Evolutionary conservation across 2,329 filamentous ascomycete species (phyloP), one percentile per base, ranked within the genome.

Genomic region (Tolypocladium nubicola): DNA sequence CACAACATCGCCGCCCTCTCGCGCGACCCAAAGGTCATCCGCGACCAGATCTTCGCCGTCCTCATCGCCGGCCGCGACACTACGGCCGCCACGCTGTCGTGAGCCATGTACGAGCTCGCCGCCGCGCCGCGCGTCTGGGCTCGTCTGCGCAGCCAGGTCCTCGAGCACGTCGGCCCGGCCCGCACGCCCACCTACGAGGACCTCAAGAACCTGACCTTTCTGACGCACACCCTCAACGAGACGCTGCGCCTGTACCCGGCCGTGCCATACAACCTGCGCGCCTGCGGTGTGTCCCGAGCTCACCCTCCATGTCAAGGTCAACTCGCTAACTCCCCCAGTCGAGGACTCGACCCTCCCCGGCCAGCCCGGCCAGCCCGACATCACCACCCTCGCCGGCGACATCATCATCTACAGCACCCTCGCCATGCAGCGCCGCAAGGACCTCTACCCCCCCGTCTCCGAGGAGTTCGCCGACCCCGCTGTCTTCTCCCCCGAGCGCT

Each of bases 61-160:
- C 80, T 97, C 3, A 80, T 97, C 14, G 92, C 92, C 1, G 91
- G 90, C 9, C 82, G 89, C 35, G 92, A 97, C 70, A 96, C 91
- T 9, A 97, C 92, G 0, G 91, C 91, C 23, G 82, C 81, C 26
- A 91, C 89, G 0, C 79, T 97, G 0, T 88, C 86, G 0, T 97
- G 90, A 87, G 78, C 83, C 40, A 78, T 96, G 57, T 94, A 93
- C 71, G 90, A 96, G 71, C 79, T 97, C 1, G 82, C 86, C 40
- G 82, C 84, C 19, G 89, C 62, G 23, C 90, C 90, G 0, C 74
- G 82, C 4, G 79, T 85, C 4, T 82, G 90, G n/a, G 68, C 75
- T 50, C 89, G 84, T 68, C 78, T 97, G 50, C 84, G 91, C 21
- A 71, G 75, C 19, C 89, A 96, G 69, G 90, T 96, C 64, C 70